Evolutionary conservation across 1,284 basidiomycete genomes (phyloP).

Genomic region (Microbotryum scabiosae): DNA sequence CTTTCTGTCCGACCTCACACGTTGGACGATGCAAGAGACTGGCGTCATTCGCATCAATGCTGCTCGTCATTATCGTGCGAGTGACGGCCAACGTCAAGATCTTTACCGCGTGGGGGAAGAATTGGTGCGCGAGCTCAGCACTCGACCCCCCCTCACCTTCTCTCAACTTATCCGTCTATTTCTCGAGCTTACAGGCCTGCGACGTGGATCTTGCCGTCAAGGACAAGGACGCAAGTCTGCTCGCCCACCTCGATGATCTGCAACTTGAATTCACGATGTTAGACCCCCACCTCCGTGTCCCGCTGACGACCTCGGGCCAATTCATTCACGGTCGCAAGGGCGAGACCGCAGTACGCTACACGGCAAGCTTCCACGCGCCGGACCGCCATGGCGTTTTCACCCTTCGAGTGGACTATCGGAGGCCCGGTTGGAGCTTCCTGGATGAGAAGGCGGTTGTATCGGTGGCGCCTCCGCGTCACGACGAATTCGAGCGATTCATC

Average conservation of each 20-base stretch:
- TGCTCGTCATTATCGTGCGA: background rate
- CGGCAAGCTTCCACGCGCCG: constrained; percentile 71
- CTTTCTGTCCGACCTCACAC: constrained; percentile 63
- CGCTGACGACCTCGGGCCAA: constrained; percentile 43
- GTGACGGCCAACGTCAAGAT: constrained; percentile 39
- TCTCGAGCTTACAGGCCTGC: constrained; percentile 52
- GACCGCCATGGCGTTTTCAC: constrained; percentile 98
- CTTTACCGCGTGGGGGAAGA: constrained; percentile 81
- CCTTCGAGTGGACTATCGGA: constrained; percentile 78
- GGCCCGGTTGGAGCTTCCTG: constrained; percentile 72
- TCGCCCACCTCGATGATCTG: constrained; percentile 64
- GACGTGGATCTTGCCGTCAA: constrained; percentile 61
- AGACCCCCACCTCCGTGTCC: constrained; percentile 80
- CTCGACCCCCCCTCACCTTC: background rate
- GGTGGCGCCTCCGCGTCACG: constrained; percentile 86
- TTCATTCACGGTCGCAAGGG: too few relatives aligned
- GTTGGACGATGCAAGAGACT: constrained; percentile 87
- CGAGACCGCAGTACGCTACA: constrained; percentile 48
- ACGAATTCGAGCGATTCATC: constrained; percentile 89
- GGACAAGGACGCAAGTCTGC: constrained; percentile 57
- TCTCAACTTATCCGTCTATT: background rate
- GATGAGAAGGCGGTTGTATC: constrained; percentile 63
- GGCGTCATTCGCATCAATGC: constrained; percentile 66
- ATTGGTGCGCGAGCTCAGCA: constrained; percentile 50
- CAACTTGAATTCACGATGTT: constrained; percentile 98